Evolutionary conservation across 768 basidiomycete species (phyloP), one percentile per base, ranked within the genome.

Genomic region (Suillus subalutaceus): DNA sequence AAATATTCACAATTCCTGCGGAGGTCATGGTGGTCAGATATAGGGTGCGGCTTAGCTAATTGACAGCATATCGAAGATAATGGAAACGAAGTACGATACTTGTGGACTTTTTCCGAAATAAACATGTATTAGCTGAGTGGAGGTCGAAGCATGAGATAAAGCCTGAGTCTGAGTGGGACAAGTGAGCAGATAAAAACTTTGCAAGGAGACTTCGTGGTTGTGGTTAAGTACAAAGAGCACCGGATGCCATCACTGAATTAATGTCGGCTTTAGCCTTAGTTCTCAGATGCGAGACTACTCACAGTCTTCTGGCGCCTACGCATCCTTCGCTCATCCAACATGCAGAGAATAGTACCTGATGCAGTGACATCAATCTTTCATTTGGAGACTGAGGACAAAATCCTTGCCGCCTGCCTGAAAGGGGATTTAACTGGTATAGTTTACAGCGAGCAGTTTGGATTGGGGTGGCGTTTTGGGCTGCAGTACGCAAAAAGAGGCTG

Each of bases 1-100:
- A 91, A 76, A 96, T 92, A 83, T 96, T 96, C 65, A 96, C 94
- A 76, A 90, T 83, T 79, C 88, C 89, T 78, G 88, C 78, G 69
- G 70, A 84, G 81, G 93, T 91, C 93, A 95, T 96, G 77, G 76
- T 94, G 91, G 87, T 85, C 81, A 79, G 69, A 70, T 37, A 64
- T 65, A 10, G 37, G 48, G 58, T 8, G 37, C 26, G 52, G 6
- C 8, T 12, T 8, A 59, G 55, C 71, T 5, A 65, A 38, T 13
- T n/a, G 52, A 50, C 13, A 16, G 40, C 7, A 60, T 71, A 35
- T 18, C 32, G 20, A 44, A 44, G 44, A 50, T 57, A 44, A 10
- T 0, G 12, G 2, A 9, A 8, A 32, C 18, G 6, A 61, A 86
- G 77, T 66, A 88, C 87, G 80, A 82, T 81, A 83, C 82, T 82